Evolutionary conservation across 805 yeast genomes (phyloP).

Genomic region (Huiozyma sinensis): DNA sequence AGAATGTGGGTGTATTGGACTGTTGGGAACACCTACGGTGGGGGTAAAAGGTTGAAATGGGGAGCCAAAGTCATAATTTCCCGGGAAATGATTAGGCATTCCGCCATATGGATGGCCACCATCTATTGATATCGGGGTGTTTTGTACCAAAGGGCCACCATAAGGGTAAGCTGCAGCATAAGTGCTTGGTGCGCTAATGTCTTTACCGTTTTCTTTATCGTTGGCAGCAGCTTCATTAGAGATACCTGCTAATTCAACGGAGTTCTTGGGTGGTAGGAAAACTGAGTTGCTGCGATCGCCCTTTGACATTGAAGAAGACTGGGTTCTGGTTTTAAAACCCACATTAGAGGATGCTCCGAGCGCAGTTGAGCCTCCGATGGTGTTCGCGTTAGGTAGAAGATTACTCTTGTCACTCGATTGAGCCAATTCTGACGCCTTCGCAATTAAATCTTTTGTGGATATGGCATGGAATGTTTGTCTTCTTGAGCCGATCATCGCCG

Average conservation of each 20-base stretch:
- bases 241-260: not conserved
- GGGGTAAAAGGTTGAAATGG: constrained; percentile 28
- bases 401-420: not conserved
- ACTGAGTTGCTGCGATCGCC: constrained; percentile 11
- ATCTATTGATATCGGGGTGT: constrained; percentile 14
- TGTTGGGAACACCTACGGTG: constrained; percentile 16
- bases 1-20: constrained; percentile 16
- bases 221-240: constrained; percentile 8
- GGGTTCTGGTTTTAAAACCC: constrained; percentile 16
- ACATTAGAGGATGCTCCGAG: constrained; percentile 2
- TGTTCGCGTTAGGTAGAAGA: not conserved
- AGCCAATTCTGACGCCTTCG: constrained; percentile 2
- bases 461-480: constrained; percentile 27
- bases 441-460: constrained; percentile 16
- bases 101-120: constrained; percentile 9
- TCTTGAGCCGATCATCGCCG: constrained; percentile 16
- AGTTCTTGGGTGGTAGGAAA: constrained; percentile 4
- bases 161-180: constrained; percentile 27
- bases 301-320: constrained; percentile 21
- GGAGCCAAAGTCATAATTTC: constrained; percentile 23
- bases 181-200: constrained; percentile 10
- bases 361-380: not conserved
- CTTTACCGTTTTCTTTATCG: constrained; percentile 2
- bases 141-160: constrained; percentile 25
- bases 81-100: constrained; percentile 25